These are phyloP conservation scores for Amaranthus hypochondriacus DNA, from an alignment of 148 eudicot species.

Conservation along the genomic window DNA sequence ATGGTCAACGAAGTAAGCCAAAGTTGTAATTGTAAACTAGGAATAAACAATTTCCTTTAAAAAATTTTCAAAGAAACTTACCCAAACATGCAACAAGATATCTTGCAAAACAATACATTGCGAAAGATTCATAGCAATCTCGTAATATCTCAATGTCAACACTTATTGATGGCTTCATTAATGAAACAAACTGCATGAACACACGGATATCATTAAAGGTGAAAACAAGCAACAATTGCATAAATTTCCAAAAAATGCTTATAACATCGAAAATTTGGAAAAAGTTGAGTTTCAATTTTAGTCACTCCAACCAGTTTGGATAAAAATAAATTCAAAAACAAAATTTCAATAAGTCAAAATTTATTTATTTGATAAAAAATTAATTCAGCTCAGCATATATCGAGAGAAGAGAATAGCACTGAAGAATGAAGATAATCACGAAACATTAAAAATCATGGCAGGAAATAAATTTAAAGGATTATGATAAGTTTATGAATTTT, in stretches of 20 bases:
- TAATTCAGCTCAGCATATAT: no score
- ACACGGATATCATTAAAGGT: constrained; percentile 16
- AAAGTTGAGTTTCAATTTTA: no score
- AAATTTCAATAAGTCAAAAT: no score
- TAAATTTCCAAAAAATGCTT: no score
- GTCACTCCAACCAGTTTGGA: no score
- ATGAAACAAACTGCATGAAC: constrained; percentile 68
- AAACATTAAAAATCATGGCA: no score
- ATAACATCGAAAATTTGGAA: no score
- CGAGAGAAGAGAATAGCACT: no score
- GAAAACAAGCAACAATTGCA: not conserved
- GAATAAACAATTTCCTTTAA: constrained; percentile 1
- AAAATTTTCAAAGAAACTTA: constrained; percentile 26
- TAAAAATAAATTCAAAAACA: no score
- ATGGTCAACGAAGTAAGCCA: not conserved
- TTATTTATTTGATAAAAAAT: no score
- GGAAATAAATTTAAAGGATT: no score
- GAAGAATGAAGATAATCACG: not conserved
- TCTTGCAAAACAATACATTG: constrained; percentile 99
- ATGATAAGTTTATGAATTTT: no score
- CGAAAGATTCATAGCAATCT: constrained; percentile 98
- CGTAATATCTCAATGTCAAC: constrained; percentile 89
- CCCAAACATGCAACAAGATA: constrained; percentile 96
- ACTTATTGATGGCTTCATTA: constrained; percentile 83
- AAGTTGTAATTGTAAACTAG: not conserved